These are phyloP conservation scores for Pinus albicaulis DNA, from an alignment of 75 land plant genomes.

Conservation along the genomic window DNA sequence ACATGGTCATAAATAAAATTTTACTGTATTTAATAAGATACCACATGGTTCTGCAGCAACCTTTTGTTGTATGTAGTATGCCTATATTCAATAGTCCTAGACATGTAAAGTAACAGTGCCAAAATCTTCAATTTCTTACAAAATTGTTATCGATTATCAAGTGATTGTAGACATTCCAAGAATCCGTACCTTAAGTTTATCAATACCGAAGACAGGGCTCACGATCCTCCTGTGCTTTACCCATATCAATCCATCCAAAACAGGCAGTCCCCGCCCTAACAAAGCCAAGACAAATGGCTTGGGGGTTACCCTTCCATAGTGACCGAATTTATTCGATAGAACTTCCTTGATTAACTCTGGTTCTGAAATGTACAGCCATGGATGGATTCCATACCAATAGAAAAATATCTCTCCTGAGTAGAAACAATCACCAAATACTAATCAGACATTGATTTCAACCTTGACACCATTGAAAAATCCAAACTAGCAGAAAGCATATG, in stretches of 20 bases:
- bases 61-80: too few species aligned
- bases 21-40: too few species aligned
- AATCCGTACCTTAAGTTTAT: conserved; percentile 30
- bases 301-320: not conserved
- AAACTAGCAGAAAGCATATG: not conserved
- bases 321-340: conserved; percentile 24
- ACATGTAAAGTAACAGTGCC: too few species aligned
- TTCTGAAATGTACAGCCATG: conserved; percentile 20
- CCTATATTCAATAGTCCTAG: too few species aligned
- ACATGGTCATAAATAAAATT: too few species aligned
- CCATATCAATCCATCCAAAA: conserved; percentile 11
- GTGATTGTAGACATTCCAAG: not conserved
- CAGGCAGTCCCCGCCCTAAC: conserved; percentile 24
- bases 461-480: too few species aligned
- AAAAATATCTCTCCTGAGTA: conserved; percentile 40
- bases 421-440: not conserved
- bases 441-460: too few species aligned
- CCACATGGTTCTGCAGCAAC: too few species aligned
- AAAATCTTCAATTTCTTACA: too few species aligned
- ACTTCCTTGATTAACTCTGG: too few species aligned
- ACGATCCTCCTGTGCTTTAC: not conserved
- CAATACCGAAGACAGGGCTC: conserved; percentile 25
- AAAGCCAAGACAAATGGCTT: conserved; percentile 8
- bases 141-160: not conserved
- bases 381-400: conserved; percentile 44